These are phyloP conservation scores for Huntiella abstrusa DNA, from an alignment of 2,329 filamentous ascomycete genomes.

Conservation along the genomic window DNA sequence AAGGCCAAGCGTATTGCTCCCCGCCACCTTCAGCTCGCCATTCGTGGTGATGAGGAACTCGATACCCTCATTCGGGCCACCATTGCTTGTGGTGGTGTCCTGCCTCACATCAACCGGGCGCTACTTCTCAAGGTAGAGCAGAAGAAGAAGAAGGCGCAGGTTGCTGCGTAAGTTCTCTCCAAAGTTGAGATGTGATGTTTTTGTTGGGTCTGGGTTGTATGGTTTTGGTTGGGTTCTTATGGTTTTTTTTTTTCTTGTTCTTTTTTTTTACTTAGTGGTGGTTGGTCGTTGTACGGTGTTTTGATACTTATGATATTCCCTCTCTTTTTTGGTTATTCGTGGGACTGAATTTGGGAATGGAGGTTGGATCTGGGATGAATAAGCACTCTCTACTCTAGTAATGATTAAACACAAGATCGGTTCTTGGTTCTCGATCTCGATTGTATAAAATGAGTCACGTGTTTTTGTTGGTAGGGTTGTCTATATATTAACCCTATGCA, in stretches of 20 bases:
- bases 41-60: constrained; percentile 94
- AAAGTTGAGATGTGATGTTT: neutral
- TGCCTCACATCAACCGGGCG: constrained; percentile 97
- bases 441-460: no score
- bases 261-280: neutral
- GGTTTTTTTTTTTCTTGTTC: constrained; percentile 4
- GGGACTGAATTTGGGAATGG: no score
- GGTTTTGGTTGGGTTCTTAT: constrained; percentile 1
- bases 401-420: no score
- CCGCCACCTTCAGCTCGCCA: constrained; percentile 91
- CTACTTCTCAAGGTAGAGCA: constrained; percentile 90
- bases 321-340: no score
- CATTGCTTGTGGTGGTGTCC: constrained; percentile 93
- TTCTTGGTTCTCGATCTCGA: no score
- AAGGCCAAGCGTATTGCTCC: constrained; percentile 99
- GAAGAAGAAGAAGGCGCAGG: constrained; percentile 59
- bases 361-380: no score
- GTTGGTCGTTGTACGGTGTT: no score
- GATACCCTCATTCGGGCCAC: constrained; percentile 95
- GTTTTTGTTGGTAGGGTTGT: no score
- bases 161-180: constrained; percentile 5
- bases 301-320: no score
- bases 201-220: neutral
- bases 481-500: no score
- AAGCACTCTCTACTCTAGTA: no score